Evolutionary conservation across 805 yeast genomes (phyloP).

Genomic region (Starmerella asiatica): DNA sequence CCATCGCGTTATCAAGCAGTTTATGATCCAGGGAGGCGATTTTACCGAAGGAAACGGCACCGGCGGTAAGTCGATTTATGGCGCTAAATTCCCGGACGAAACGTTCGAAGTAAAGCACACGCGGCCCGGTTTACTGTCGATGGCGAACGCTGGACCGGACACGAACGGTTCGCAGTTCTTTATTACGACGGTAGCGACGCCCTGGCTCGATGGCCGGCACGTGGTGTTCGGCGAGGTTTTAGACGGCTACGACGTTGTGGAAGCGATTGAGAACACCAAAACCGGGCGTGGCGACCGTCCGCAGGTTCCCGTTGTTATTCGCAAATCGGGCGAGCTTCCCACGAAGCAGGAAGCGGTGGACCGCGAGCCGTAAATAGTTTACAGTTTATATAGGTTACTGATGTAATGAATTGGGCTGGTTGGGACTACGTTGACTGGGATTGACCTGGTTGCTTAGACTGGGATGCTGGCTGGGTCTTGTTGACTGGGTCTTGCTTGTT

Average conservation of each 20-base stretch:
- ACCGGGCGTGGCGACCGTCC: slow-evolving; percentile 67
- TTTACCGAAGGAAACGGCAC: slow-evolving; percentile 48
- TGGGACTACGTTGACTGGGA: no score
- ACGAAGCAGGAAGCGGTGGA: slow-evolving; percentile 1
- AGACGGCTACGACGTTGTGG: slow-evolving; percentile 67
- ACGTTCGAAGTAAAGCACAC: slow-evolving; percentile 45
- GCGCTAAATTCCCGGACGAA: slow-evolving; percentile 63
- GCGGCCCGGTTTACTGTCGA: slow-evolving; percentile 54
- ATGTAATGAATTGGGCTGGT: no score
- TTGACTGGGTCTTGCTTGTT: no score
- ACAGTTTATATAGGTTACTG: no score
- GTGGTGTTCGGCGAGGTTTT: slow-evolving; percentile 94
- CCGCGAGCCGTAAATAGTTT: slow-evolving; percentile 12
- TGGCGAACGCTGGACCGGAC: slow-evolving; percentile 64
- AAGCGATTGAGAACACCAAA: slow-evolving; percentile 57
- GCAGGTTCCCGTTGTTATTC: slow-evolving; percentile 45
- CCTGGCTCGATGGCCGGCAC: slow-evolving; percentile 88
- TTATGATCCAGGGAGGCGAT: slow-evolving; percentile 85
- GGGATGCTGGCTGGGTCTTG: no score
- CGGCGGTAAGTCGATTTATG: slow-evolving; percentile 74
- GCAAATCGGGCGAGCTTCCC: slow-evolving; percentile 52
- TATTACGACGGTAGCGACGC: slow-evolving; percentile 79
- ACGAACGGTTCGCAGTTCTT: slow-evolving; percentile 87
- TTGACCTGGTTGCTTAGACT: no score
- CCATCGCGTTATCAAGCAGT: slow-evolving; percentile 59